phyloP scores from a whole-genome alignment of 345 rosid genomes.

The Brassica nigra region DNA sequence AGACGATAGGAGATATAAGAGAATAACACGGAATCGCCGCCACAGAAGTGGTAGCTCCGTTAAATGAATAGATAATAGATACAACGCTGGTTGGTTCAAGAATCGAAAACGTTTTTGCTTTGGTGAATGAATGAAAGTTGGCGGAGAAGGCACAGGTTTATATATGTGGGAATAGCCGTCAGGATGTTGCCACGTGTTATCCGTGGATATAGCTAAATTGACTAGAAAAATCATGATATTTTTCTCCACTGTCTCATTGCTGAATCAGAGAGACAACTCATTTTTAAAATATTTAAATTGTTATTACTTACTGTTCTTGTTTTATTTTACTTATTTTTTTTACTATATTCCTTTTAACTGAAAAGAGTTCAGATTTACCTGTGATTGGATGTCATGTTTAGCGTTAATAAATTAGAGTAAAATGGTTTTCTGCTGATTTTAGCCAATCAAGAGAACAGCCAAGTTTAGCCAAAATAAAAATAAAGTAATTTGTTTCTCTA shows the following conservation, averaged over 20 bases:
- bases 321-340: not conserved
- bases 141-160: slow-evolving; percentile 22
- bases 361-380: too few species aligned
- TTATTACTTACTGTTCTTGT: not conserved
- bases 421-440: too few species aligned
- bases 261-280: slow-evolving; percentile 32
- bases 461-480: too few species aligned
- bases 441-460: too few species aligned
- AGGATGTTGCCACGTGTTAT: slow-evolving; percentile 26
- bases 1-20: not conserved
- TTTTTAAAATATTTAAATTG: not conserved
- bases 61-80: not conserved
- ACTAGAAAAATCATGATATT: slow-evolving; percentile 32
- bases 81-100: not conserved
- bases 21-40: slow-evolving; percentile 28
- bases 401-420: too few species aligned
- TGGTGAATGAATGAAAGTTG: not conserved
- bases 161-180: slow-evolving; percentile 22
- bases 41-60: slow-evolving; percentile 27
- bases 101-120: slow-evolving; percentile 16
- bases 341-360: not conserved
- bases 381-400: too few species aligned
- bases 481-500: too few species aligned
- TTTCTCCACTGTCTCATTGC: slow-evolving; percentile 9
- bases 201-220: not conserved